Conservation (phyloP, 176 grass and related monocot genomes). For the Zizania latifolia region DNA sequence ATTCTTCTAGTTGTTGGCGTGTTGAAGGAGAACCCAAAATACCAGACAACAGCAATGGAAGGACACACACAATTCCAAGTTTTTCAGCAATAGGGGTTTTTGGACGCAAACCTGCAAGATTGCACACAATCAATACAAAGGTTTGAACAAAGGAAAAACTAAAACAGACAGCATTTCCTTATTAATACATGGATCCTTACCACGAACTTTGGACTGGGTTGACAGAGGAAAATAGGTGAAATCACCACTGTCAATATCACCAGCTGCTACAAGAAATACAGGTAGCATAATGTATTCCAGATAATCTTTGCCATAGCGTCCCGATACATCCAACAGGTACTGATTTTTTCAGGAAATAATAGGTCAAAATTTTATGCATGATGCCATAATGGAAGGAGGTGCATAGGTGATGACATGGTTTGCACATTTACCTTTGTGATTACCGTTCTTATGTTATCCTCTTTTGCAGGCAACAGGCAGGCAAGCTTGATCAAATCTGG, state of each 20-base stretch:
- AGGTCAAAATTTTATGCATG: conserved; percentile 28
- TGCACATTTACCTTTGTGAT: conserved; percentile 64
- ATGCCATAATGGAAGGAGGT: conserved; percentile 16
- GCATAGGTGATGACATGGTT: conserved; percentile 5
- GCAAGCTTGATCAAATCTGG: conserved; percentile 87
- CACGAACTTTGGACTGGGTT: conserved; percentile 79
- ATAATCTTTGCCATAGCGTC: conserved; percentile 73
- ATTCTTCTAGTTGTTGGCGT: conserved; percentile 56
- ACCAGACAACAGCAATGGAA: conserved; percentile 89
- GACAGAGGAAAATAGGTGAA: conserved; percentile 79
- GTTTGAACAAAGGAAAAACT: conserved; percentile 13
- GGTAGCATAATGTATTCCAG: conserved; percentile 87
- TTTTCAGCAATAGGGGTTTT: conserved; percentile 71
- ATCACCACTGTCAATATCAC: conserved; percentile 80
- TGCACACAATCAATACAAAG: conserved; percentile 12
- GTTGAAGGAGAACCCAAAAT: conserved; percentile 74
- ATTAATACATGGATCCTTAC: conserved; percentile 43
- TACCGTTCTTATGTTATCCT: conserved; percentile 79
- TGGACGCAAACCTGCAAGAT: conserved; percentile 61
- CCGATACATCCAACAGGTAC: conserved; percentile 83
- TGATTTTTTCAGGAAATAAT: conserved; percentile 36
- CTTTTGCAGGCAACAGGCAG: conserved; percentile 73
- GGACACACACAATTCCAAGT: conserved; percentile 64
- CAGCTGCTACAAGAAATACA: conserved; percentile 89
- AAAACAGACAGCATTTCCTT: not conserved